phyloP scores from a whole-genome alignment of 169 alveolate genomes.

The Plasmodium inui region DNA sequence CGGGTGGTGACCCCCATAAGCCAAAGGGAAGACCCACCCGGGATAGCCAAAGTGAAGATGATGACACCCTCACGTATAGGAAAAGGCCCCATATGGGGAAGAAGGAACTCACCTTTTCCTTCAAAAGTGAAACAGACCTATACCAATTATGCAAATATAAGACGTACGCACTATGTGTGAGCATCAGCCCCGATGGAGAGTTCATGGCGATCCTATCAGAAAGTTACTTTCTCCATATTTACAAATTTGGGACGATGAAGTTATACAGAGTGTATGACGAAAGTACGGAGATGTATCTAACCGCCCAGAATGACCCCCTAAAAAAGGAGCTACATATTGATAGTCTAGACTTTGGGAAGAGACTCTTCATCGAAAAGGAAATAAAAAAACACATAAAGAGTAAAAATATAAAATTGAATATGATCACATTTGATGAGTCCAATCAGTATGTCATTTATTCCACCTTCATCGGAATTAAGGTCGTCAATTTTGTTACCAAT shows the following conservation, averaged over 20 bases:
- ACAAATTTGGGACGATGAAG: conserved; percentile 89
- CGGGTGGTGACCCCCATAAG: neutral
- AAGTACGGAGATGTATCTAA: conserved; percentile 87
- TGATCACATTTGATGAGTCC: conserved; percentile 94
- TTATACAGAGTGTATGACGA: conserved; percentile 89
- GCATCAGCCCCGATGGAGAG: conserved; percentile 87
- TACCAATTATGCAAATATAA: conserved; percentile 89
- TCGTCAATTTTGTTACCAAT: conserved; percentile 86
- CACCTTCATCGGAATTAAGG: conserved; percentile 94
- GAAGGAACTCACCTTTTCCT: conserved; percentile 50
- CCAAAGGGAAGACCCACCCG: neutral
- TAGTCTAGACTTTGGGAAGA: conserved; percentile 91
- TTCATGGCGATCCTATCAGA: conserved; percentile 88
- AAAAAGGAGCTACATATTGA: conserved; percentile 88
- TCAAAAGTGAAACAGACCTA: conserved; percentile 92
- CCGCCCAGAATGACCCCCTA: conserved; percentile 90
- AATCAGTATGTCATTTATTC: conserved; percentile 93
- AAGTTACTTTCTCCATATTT: conserved; percentile 88
- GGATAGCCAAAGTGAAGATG: neutral
- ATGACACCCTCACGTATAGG: conserved; percentile 7
- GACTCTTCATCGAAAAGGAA: conserved; percentile 94
- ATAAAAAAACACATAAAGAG: conserved; percentile 84
- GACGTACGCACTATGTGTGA: conserved; percentile 86
- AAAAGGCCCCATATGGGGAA: conserved; percentile 71
- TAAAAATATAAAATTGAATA: conserved; percentile 80